phyloP scores from a whole-genome alignment of 2,329 filamentous ascomycete species.

The Penicillium sp. region DNA sequence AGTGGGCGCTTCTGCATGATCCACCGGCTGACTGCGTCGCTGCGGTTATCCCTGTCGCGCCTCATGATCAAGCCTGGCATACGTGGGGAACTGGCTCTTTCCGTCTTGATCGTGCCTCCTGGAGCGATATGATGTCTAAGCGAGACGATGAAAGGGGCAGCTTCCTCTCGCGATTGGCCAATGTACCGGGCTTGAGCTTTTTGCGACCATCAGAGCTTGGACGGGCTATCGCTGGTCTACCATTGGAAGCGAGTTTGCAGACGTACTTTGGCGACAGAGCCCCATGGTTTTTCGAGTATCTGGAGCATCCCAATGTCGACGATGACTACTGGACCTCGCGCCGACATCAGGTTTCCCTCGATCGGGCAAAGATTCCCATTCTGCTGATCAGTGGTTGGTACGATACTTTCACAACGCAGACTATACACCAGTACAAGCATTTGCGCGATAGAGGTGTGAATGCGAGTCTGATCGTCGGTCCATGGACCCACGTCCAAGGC shows the following conservation, averaged over 20 bases:
- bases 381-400: conserved; percentile 20
- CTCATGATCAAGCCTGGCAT: conserved; percentile 19
- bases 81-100: conserved; percentile 18
- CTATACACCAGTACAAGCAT: conserved; percentile 13
- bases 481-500: conserved; percentile 20
- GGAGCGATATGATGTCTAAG: conserved; percentile 20
- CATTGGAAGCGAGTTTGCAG: conserved; percentile 12
- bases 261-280: conserved; percentile 15
- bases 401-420: conserved; percentile 19
- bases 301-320: conserved; percentile 14
- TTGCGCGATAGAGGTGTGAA: conserved; percentile 11
- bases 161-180: conserved; percentile 11
- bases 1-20: conserved; percentile 19
- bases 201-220: conserved; percentile 13
- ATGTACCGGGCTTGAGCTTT: conserved; percentile 16
- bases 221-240: conserved; percentile 8
- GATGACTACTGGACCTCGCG: conserved; percentile 14
- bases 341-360: conserved; percentile 14
- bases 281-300: conserved; percentile 22
- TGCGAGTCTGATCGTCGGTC: conserved; percentile 19
- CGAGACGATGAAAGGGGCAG: conserved; percentile 5
- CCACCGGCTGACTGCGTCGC: conserved; percentile 21
- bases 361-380: conserved; percentile 15
- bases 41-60: conserved; percentile 18
- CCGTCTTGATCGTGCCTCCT: conserved; percentile 17